Conservation (phyloP, 495 filamentous ascomycete genomes). For the Podospora conica region DNA sequence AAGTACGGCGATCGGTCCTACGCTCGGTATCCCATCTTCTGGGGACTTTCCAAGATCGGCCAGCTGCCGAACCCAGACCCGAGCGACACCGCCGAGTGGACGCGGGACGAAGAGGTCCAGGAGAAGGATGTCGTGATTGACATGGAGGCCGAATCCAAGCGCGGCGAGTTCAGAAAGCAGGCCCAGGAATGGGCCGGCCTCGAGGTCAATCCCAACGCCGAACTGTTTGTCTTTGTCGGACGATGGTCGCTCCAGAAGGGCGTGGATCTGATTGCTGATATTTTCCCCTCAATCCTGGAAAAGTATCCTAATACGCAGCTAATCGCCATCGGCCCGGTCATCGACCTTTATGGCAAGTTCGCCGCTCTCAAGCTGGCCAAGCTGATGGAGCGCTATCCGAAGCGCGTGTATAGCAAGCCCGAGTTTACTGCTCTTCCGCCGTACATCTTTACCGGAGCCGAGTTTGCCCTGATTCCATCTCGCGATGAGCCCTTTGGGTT, state of each 20-base stretch:
- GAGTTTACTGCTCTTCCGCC: conserved; percentile 70
- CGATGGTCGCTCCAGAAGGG: conserved; percentile 78
- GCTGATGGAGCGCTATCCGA: conserved; percentile 70
- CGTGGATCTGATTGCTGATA: conserved; percentile 70
- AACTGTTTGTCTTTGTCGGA: conserved; percentile 73
- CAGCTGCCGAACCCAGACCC: conserved; percentile 72
- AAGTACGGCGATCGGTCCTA: conserved; percentile 73
- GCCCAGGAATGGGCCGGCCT: conserved; percentile 75
- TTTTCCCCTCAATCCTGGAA: conserved; percentile 67
- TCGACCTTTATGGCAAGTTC: conserved; percentile 75
- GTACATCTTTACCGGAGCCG: conserved; percentile 71
- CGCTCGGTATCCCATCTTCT: conserved; percentile 72
- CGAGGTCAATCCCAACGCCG: conserved; percentile 57
- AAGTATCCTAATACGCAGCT: conserved; percentile 60
- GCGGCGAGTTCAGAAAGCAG: conserved; percentile 55
- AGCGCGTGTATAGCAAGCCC: conserved; percentile 69
- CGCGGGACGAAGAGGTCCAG: conserved; percentile 39
- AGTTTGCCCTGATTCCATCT: conserved; percentile 73
- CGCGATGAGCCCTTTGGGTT: conserved; percentile 76
- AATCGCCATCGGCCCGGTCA: conserved; percentile 66
- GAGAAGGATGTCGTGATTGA: conserved; percentile 53
- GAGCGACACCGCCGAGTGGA: conserved; percentile 65
- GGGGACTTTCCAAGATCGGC: conserved; percentile 65
- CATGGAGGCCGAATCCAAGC: conserved; percentile 47
- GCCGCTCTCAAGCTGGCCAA: conserved; percentile 65